Evolutionary conservation across 2,329 filamentous ascomycete species (phyloP).

Genomic region (Diaporthe ampelina): DNA sequence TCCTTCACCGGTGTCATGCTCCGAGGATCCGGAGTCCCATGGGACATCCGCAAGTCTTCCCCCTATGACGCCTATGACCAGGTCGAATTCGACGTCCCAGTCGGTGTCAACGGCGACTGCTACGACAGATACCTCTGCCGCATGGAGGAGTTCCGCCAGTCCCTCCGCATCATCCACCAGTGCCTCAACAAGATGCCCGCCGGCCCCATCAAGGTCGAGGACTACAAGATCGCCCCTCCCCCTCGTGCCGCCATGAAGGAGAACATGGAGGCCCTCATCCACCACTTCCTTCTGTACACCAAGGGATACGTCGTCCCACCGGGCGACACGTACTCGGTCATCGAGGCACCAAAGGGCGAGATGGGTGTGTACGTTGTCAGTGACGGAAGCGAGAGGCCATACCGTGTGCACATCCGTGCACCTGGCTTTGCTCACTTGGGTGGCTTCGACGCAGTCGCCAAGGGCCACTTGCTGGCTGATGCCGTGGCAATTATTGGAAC

Average conservation of each 20-base stretch:
- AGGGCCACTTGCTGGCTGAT: conserved; percentile 94
- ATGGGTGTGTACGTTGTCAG: conserved; percentile 98
- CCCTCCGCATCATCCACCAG: conserved; percentile 97
- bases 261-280: conserved; percentile 99
- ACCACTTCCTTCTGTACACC: conserved; percentile 98
- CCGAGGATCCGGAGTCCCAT: conserved; percentile 94
- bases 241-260: conserved; percentile 99
- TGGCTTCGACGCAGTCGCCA: conserved; percentile 93
- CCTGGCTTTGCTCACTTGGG: conserved; percentile 96
- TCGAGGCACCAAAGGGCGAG: conserved; percentile 99
- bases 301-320: conserved; percentile 98
- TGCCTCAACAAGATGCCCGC: conserved; percentile 99
- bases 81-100: conserved; percentile 98
- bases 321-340: conserved; percentile 97
- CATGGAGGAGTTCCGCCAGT: conserved; percentile 99
- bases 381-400: conserved; percentile 95
- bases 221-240: conserved; percentile 98
- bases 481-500: conserved; percentile 95
- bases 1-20: conserved; percentile 98
- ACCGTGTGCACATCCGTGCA: conserved; percentile 96
- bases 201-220: conserved; percentile 93
- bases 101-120: conserved; percentile 97
- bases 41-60: conserved; percentile 96
- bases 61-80: conserved; percentile 98
- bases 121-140: conserved; percentile 99